These are phyloP conservation scores for Stagonosporopsis chrysanthemi DNA, from an alignment of 2,329 filamentous ascomycete genomes.

Conservation along the genomic window DNA sequence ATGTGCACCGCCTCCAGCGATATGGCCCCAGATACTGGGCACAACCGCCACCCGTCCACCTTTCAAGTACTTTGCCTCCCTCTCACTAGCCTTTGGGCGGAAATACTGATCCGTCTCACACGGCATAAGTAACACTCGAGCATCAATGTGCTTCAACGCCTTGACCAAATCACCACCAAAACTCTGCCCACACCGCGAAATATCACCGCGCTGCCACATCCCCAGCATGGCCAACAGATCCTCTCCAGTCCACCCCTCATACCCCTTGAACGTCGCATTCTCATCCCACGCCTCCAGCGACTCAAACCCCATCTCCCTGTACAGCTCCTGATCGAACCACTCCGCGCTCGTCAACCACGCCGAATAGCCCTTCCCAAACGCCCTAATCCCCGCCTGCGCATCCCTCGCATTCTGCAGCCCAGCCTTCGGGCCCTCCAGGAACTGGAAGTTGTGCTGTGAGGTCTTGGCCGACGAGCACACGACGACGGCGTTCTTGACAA, in stretches of 20 bases:
- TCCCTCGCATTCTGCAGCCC: slow-evolving; percentile 56
- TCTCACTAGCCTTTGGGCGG: slow-evolving; percentile 49
- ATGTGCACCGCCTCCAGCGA: slow-evolving; percentile 51
- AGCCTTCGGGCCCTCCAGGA: slow-evolving; percentile 62
- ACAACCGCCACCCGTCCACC: slow-evolving; percentile 43
- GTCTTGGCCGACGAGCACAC: slow-evolving; percentile 62
- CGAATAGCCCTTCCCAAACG: slow-evolving; percentile 49
- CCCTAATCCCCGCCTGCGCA: slow-evolving; percentile 47
- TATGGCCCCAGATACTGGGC: slow-evolving; percentile 52
- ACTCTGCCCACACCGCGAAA: slow-evolving; percentile 38
- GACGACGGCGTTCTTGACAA: slow-evolving; percentile 53
- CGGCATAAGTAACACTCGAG: slow-evolving; percentile 51
- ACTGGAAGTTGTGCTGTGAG: slow-evolving; percentile 61
- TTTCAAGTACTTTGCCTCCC: slow-evolving; percentile 47
- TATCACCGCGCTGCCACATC: slow-evolving; percentile 55
- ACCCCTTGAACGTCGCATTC: slow-evolving; percentile 26
- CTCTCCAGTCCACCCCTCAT: slow-evolving; percentile 44
- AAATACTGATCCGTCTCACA: slow-evolving; percentile 53
- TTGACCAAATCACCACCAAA: slow-evolving; percentile 39
- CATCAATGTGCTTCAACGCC: slow-evolving; percentile 48
- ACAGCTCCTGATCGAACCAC: slow-evolving; percentile 52
- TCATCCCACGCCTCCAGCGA: slow-evolving; percentile 39
- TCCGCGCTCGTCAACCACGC: slow-evolving; percentile 52
- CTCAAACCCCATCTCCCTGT: slow-evolving; percentile 43
- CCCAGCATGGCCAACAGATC: slow-evolving; percentile 49